Evolutionary conservation across 2,329 filamentous ascomycete species (phyloP).

Genomic region (Stachybotrys chlorohalonatus): DNA sequence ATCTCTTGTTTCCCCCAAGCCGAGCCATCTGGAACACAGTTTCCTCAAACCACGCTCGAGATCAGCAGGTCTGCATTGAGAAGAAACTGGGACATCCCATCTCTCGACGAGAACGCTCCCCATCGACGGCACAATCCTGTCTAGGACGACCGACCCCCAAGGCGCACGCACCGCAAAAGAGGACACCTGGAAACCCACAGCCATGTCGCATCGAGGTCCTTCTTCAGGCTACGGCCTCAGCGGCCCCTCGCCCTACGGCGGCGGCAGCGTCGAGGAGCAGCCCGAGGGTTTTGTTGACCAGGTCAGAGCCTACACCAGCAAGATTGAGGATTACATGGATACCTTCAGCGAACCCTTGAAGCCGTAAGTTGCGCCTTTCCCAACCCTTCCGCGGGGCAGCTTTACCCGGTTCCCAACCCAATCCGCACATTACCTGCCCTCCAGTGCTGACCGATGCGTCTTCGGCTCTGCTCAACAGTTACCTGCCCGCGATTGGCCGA

Average conservation of each 20-base stretch:
- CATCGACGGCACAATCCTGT: no score
- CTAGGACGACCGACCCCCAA: not conserved
- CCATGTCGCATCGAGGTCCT: constrained; percentile 44
- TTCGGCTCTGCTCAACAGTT: constrained; percentile 40
- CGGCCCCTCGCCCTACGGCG: constrained; percentile 58
- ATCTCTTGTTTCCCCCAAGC: not conserved
- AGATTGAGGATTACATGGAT: constrained; percentile 92
- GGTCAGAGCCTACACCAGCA: constrained; percentile 91
- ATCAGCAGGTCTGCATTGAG: constrained; percentile 15
- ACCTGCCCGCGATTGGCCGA: constrained; percentile 88
- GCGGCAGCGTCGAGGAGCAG: constrained; percentile 47
- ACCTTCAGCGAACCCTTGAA: constrained; percentile 82
- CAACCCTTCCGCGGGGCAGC: not conserved
- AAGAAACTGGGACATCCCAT: not conserved
- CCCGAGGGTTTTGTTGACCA: constrained; percentile 61
- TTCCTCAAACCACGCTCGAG: not conserved
- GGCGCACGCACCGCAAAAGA: not conserved
- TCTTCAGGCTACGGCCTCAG: constrained; percentile 73
- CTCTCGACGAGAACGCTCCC: no score
- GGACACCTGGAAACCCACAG: constrained; percentile 1
- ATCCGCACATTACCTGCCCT: not conserved
- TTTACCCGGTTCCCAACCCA: not conserved
- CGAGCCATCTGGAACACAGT: not conserved
- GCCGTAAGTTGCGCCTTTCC: constrained; percentile 50
- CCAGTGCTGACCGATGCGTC: not conserved